Evolutionary conservation across 2,329 filamentous ascomycete genomes (phyloP), one percentile per base, ranked within the genome.

Genomic region (Aspergillus intermedius): DNA sequence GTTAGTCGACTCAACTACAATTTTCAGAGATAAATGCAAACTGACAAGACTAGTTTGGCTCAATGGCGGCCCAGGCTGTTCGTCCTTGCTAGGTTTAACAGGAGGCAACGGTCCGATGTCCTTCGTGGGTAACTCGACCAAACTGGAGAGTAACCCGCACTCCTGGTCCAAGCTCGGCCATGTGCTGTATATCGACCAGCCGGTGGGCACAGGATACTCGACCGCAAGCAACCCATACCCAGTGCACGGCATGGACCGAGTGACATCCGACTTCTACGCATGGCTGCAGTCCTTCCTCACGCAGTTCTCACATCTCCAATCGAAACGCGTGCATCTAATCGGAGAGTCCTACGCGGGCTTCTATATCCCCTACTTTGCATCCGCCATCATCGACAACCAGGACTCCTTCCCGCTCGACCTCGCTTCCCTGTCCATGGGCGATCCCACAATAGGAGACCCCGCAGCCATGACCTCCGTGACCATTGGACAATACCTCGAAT

Each of bases 261-360:
- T 66, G 17, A 65, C 61, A 5, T 50, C 54, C 7, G 54, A 68
- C 45, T 65, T 69, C 42, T 58, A 59, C 42, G 43, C 42, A 25
- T 70, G 64, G 67, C 54, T 70, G 28, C 49, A 55, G 23, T 52
- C 42, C 5, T 68, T 70, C 52, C 60, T 66, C 25, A 25, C 44
- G 3, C 32, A 55, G 8, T 68, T 70, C 48, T 62, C 64, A 2
- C 54, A 64, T 19, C 52, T 68, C 2, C 51, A 58, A n/a, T 54
- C 55, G 3, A 67, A 67, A 47, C 58, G 59, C 8, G 57, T 66
- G 1, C 62, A 69, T 48, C 25, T 70, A n/a, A 63, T 68, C 44
- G 67, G 66, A n/a, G 64, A 70, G 49, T 68, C 65, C 8, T 69
- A 67, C 48, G 66, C 63, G 5, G 67, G 67, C 0, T 62, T 69